Conservation (phyloP, 2,329 filamentous ascomycete species). For the Rutstroemia sp. region DNA sequence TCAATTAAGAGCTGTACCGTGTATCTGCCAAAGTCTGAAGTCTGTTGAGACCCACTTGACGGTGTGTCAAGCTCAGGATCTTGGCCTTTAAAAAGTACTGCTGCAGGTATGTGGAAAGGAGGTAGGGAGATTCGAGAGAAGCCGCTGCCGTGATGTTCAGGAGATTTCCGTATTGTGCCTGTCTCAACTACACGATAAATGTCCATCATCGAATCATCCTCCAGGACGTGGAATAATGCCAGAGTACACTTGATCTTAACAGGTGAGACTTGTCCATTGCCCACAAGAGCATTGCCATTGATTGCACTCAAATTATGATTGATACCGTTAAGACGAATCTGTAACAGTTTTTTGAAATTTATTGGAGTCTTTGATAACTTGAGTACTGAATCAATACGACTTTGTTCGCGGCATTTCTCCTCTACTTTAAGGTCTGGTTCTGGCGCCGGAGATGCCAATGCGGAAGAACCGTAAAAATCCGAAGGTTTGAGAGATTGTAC, state of each 20-base stretch:
- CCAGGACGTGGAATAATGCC: conserved; percentile 16
- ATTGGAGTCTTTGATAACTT: conserved; percentile 10
- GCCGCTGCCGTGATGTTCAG: not conserved
- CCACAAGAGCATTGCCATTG: not conserved
- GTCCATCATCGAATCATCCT: conserved; percentile 13
- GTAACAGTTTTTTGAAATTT: conserved; percentile 18
- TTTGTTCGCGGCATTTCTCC: not conserved
- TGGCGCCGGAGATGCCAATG: not conserved
- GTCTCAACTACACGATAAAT: conserved; percentile 4
- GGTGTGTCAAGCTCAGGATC: not conserved
- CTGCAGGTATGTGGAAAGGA: conserved; percentile 1
- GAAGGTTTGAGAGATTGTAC: conserved; percentile 13
- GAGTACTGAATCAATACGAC: conserved; percentile 1
- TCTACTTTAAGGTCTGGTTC: not conserved
- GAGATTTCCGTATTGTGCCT: not conserved
- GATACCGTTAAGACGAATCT: conserved; percentile 19
- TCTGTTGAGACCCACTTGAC: not conserved
- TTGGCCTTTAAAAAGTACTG: not conserved
- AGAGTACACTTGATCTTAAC: conserved; percentile 18
- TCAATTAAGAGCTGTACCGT: conserved; percentile 1
- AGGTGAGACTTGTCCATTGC: conserved; percentile 1
- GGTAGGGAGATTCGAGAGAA: conserved; percentile 1
- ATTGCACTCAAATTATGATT: not conserved
- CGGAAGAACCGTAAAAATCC: conserved; percentile 15
- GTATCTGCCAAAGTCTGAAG: not conserved